Conservation (phyloP, 2,329 filamentous ascomycete genomes). For the Escovopsis sp. region DNA sequence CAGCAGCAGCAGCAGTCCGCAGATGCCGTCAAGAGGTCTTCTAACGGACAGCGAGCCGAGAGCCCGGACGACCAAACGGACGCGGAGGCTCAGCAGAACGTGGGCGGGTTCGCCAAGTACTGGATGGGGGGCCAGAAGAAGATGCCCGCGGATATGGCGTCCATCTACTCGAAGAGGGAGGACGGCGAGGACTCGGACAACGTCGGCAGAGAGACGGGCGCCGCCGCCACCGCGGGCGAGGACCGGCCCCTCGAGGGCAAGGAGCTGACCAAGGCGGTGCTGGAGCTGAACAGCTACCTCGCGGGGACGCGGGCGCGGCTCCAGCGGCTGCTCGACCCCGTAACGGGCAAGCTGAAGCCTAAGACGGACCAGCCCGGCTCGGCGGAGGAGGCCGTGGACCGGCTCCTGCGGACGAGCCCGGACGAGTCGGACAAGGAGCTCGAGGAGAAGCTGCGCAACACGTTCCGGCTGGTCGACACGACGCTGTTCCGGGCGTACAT, state of each 20-base stretch:
- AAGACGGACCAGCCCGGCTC: conserved; percentile 26
- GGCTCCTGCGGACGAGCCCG: conserved; percentile 33
- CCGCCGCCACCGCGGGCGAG: conserved; percentile 15
- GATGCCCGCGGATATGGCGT: conserved; percentile 39
- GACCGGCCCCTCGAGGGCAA: conserved; percentile 57
- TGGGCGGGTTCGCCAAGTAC: conserved; percentile 38
- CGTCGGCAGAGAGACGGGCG: conserved; percentile 26
- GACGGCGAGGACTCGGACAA: conserved; percentile 41
- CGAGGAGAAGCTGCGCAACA: conserved; percentile 55
- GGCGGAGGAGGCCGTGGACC: conserved; percentile 37
- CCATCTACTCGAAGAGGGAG: conserved; percentile 44
- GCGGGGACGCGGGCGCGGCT: conserved; percentile 64
- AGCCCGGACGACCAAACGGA: conserved; percentile 14
- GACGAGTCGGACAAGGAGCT: conserved; percentile 44
- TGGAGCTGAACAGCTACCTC: conserved; percentile 74
- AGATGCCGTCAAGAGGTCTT: conserved; percentile 17
- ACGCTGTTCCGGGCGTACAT: conserved; percentile 91
- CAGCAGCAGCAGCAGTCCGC: conserved; percentile 22
- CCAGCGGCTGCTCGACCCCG: conserved; percentile 46
- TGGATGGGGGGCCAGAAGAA: conserved; percentile 33
- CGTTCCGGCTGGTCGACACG: conserved; percentile 79
- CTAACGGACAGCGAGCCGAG: conserved; percentile 14
- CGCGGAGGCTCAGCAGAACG: conserved; percentile 23
- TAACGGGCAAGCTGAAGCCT: conserved; percentile 45
- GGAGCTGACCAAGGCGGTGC: conserved; percentile 66